Evolutionary conservation across 257 asterid genomes (phyloP).

Genomic region (Fraxinus anomala): DNA sequence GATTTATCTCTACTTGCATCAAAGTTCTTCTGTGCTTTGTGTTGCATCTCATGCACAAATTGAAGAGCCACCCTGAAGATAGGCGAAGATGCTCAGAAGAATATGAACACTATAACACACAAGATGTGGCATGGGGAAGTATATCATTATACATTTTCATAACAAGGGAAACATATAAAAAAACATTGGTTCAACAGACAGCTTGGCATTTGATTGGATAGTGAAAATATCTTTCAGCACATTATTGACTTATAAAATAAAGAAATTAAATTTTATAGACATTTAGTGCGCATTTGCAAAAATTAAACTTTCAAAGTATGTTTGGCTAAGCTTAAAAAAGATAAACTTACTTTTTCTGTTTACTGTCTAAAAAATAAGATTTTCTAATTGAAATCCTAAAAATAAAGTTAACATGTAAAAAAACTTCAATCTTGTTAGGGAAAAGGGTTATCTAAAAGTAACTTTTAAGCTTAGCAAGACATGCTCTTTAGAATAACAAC

Average conservation of each 20-base stretch:
- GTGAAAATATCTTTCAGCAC: not conserved
- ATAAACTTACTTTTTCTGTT: too few species aligned
- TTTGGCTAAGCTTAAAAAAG: not conserved
- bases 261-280: not conserved
- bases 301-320: not conserved
- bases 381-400: not conserved
- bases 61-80: slow-evolving; percentile 90
- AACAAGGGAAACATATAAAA: not conserved
- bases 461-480: not conserved
- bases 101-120: not conserved
- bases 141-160: not conserved
- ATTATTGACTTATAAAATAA: not conserved
- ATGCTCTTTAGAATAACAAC: not conserved
- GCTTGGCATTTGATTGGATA: not conserved
- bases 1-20: slow-evolving; percentile 83
- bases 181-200: not conserved
- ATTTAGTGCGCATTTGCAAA: not conserved
- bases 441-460: not conserved
- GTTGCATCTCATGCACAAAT: slow-evolving; percentile 86
- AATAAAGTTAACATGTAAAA: not conserved
- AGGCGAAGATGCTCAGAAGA: slow-evolving; percentile 19
- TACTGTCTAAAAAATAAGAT: not conserved
- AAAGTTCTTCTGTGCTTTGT: slow-evolving; percentile 74
- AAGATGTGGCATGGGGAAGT: not conserved
- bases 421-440: not conserved